phyloP scores from a whole-genome alignment of 495 filamentous ascomycete genomes.

The Elaphomyces granulatus region DNA sequence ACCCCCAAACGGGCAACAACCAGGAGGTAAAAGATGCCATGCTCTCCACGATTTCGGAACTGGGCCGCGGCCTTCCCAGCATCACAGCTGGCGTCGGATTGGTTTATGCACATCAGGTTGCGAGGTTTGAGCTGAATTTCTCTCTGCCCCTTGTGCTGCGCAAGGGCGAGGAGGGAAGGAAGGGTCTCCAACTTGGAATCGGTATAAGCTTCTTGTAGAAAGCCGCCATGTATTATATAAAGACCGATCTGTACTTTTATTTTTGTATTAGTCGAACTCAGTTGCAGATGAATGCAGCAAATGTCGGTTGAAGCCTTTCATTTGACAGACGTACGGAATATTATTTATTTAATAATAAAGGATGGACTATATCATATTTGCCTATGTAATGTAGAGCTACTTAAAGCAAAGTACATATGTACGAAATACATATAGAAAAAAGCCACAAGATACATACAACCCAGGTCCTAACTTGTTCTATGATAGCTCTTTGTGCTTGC shows the following conservation, averaged over 20 bases:
- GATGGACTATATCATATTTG: too few relatives aligned
- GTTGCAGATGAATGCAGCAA: too few relatives aligned
- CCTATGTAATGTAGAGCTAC: too few relatives aligned
- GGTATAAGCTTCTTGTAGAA: constrained; percentile 82
- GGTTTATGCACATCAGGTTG: constrained; percentile 84
- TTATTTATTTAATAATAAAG: too few relatives aligned
- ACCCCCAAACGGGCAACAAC: constrained; percentile 34
- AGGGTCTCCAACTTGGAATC: constrained; percentile 84
- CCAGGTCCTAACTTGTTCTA: too few relatives aligned
- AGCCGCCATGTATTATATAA: constrained; percentile 1
- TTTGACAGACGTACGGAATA: too few relatives aligned
- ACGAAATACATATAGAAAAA: too few relatives aligned
- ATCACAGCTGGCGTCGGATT: constrained; percentile 76
- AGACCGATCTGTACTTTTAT: too few relatives aligned
- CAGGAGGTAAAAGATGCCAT: constrained; percentile 40
- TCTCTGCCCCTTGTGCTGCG: constrained; percentile 70
- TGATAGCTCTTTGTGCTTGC: too few relatives aligned
- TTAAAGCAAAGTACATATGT: too few relatives aligned
- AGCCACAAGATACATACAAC: too few relatives aligned
- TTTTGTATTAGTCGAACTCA: constrained; percentile 1
- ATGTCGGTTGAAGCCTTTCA: too few relatives aligned
- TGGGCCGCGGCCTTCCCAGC: constrained; percentile 66
- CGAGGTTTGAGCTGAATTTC: constrained; percentile 91
- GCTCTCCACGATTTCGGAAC: constrained; percentile 40
- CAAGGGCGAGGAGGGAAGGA: constrained; percentile 69